Evolutionary conservation across 2,329 filamentous ascomycete genomes (phyloP), one percentile per base, ranked within the genome.

Genomic region (Rhynchosporium agropyri): DNA sequence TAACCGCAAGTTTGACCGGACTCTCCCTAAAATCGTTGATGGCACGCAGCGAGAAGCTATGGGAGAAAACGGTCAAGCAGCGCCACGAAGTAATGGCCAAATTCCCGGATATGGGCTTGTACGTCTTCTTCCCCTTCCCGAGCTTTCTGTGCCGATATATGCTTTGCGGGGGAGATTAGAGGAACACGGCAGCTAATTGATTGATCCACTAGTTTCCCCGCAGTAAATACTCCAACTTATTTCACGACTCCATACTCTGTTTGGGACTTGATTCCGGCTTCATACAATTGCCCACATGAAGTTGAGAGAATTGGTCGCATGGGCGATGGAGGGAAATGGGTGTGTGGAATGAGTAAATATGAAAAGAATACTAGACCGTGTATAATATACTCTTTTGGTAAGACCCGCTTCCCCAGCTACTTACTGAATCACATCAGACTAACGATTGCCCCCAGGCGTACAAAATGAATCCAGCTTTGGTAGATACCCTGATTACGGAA

Each of bases 291-390:
- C 65, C 77, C 77, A 4, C 72, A 75, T 59, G 76, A 77, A 46
- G 69, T 78, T 36, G 75, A 77, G 63, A 70, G 77, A 3, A 70
- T 78, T 42, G 76, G 77, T 5, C 65, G 70, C 8, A 71, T 76
- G 57, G 77, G 77, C 48, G 76, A 77, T 62, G 76, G 77, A 31
- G 77, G 77, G 42, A 79, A 78, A 62, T 77, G 75, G 73, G 72
- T 77, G 9, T 79, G 76, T 68, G 77, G 76, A 50, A 75, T 77
- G 72, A 73, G 71, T 28, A 65, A 67, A 54, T 76, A 75, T 59
- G 73, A 74, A 67, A 68, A 71, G 58, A 66, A 67, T 53, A 66
- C 65, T 28, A 64, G 58, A 28, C 69, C 73, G 7, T 74, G 72
- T 60, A 64, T 76, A 60, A 67, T 77, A 54, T 78, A 78, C 63